A percentile compares a stretch with the other conserved stretches of the same genome.
These are phyloP conservation scores for Aspergillus nanangensis DNA, from an alignment of 495 filamentous ascomycete genomes.

Conservation along the genomic window DNA sequence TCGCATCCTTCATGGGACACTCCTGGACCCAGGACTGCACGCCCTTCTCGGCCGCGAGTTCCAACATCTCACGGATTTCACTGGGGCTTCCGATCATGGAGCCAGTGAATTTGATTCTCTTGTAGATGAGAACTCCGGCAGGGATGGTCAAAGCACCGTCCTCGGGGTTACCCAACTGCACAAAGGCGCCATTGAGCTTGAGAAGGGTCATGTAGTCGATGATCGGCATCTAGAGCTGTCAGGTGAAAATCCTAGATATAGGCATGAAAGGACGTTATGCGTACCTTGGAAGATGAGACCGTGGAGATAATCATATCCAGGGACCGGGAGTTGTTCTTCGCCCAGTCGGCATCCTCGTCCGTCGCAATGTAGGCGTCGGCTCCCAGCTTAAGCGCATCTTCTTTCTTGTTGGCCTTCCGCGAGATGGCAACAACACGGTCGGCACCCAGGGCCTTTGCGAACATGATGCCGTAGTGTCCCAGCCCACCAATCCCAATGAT, in stretches of 20 bases:
- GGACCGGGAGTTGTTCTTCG: slow-evolving; percentile 46
- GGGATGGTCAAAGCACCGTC: slow-evolving; percentile 52
- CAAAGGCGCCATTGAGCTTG: slow-evolving; percentile 56
- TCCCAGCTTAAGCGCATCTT: slow-evolving; percentile 54
- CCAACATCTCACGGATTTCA: slow-evolving; percentile 72
- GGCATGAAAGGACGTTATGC: not conserved
- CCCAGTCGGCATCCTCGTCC: slow-evolving; percentile 66
- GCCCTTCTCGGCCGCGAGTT: slow-evolving; percentile 62
- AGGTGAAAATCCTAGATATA: not conserved
- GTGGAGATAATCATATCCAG: slow-evolving; percentile 74
- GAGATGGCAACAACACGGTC: slow-evolving; percentile 71
- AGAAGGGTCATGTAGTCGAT: slow-evolving; percentile 60
- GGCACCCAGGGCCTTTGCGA: slow-evolving; percentile 56
- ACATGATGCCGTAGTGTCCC: slow-evolving; percentile 57
- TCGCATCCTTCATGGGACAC: slow-evolving; percentile 63
- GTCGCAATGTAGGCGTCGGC: slow-evolving; percentile 69
- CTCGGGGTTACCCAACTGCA: slow-evolving; percentile 67
- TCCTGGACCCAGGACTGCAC: slow-evolving; percentile 63
- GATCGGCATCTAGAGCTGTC: slow-evolving; percentile 53
- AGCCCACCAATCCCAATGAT: slow-evolving; percentile 75
- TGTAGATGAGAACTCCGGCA: slow-evolving; percentile 51
- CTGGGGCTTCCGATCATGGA: slow-evolving; percentile 58
- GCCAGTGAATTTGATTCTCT: slow-evolving; percentile 59
- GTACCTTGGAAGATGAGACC: slow-evolving; percentile 52
- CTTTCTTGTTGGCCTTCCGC: slow-evolving; percentile 55